Conservation (phyloP, 1,284 basidiomycete genomes). For the Ceratobasidium sp. region DNA sequence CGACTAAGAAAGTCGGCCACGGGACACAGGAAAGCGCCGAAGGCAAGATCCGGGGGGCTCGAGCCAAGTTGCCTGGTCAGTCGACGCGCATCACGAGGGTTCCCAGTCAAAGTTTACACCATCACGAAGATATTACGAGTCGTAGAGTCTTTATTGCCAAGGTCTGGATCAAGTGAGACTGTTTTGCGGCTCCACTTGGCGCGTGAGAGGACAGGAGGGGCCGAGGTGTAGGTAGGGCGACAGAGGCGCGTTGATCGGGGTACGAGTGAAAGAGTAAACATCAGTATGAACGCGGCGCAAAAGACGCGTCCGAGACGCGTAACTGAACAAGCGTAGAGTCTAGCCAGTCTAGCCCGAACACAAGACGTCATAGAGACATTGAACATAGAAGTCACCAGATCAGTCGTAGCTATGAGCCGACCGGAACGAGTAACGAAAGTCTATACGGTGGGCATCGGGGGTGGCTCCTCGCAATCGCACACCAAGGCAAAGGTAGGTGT, state of each 20-base stretch:
- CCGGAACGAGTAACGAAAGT: neutral
- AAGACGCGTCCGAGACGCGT: slow-evolving; percentile 15
- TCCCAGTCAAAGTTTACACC: too few relatives aligned
- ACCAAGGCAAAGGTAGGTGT: neutral
- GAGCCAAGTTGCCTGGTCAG: slow-evolving; percentile 14
- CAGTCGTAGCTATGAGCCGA: slow-evolving; percentile 9
- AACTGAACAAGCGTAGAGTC: neutral
- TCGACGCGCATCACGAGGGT: neutral
- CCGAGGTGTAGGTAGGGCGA: neutral
- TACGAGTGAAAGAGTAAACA: neutral
- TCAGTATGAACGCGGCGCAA: slow-evolving; percentile 1
- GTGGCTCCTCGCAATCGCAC: neutral
- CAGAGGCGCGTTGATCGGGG: neutral
- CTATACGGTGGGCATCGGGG: neutral
- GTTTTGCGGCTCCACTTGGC: neutral
- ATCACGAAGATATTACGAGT: too few relatives aligned
- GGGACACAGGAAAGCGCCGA: too few relatives aligned
- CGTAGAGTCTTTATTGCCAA: slow-evolving; percentile 19
- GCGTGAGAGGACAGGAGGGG: neutral
- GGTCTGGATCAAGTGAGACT: neutral
- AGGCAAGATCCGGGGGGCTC: slow-evolving; percentile 7
- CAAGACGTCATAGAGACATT: neutral
- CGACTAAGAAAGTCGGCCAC: neutral
- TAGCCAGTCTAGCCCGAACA: neutral
- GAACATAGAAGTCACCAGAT: neutral